Conservation (phyloP, 2,329 filamentous ascomycete genomes). For the Tolypocladium cylindrosporum region DNA sequence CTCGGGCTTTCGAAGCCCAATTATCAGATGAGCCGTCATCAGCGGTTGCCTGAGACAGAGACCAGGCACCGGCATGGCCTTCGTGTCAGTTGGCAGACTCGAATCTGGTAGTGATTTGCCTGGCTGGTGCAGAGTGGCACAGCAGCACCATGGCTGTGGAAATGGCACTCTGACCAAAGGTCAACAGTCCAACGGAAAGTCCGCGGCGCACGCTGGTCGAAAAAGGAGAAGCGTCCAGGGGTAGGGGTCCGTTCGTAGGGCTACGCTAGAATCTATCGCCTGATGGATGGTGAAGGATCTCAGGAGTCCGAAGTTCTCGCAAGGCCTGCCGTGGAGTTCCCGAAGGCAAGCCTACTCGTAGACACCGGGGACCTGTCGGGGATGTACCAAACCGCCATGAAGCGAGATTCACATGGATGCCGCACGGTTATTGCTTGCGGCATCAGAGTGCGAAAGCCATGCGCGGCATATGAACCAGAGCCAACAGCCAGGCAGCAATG, state of each 20-base stretch:
- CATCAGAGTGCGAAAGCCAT: neutral
- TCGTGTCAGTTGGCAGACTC: neutral
- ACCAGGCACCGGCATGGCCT: neutral
- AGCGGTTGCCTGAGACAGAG: neutral
- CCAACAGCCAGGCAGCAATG: neutral
- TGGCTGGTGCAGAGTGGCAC: neutral
- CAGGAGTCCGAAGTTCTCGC: neutral
- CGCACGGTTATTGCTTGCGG: too few relatives aligned
- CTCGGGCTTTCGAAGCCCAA: neutral
- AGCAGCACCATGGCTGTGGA: neutral
- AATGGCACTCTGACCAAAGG: neutral
- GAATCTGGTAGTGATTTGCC: neutral
- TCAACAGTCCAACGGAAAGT: neutral
- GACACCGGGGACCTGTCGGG: neutral
- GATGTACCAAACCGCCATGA: neutral
- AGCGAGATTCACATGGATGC: neutral
- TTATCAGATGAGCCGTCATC: neutral
- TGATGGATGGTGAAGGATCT: slow-evolving; percentile 1
- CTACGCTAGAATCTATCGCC: slow-evolving; percentile 1
- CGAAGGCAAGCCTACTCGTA: neutral
- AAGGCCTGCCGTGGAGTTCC: neutral
- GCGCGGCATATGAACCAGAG: neutral
- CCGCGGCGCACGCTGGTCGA: neutral
- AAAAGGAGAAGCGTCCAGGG: neutral
- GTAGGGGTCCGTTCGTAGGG: slow-evolving; percentile 1